Evolutionary conservation across 1,139 yeast genomes (phyloP).

Genomic region (Candida glucosophila): DNA sequence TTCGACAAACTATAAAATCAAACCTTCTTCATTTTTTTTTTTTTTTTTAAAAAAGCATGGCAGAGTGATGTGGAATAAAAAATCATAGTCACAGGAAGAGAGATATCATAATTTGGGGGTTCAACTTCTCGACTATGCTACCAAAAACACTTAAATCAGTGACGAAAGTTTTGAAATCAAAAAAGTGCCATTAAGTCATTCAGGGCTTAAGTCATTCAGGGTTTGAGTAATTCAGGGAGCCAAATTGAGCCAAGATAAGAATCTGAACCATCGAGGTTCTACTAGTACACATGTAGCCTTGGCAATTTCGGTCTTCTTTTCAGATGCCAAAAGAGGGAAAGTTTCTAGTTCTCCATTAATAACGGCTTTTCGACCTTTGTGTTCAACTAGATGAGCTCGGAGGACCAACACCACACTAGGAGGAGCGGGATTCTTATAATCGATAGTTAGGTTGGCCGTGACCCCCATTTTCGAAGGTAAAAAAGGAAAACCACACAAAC

Average conservation of each 20-base stretch:
- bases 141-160: too few species aligned
- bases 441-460: conserved; percentile 66
- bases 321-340: conserved; percentile 18
- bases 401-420: conserved; percentile 62
- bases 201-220: too few species aligned
- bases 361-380: conserved; percentile 73
- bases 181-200: too few species aligned
- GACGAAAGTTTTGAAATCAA: too few species aligned
- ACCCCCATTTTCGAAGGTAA: conserved; percentile 89
- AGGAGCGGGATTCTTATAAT: conserved; percentile 58
- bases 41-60: too few species aligned
- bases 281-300: conserved; percentile 56
- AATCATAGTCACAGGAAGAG: too few species aligned
- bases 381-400: conserved; percentile 56
- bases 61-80: too few species aligned
- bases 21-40: too few species aligned
- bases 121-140: too few species aligned
- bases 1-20: too few species aligned
- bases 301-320: conserved; percentile 36
- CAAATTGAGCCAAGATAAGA: conserved; percentile 57
- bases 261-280: conserved; percentile 76
- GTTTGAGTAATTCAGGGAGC: too few species aligned
- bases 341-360: conserved; percentile 59
- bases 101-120: too few species aligned
- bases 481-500: conserved; percentile 77